Percentiles rank a stretch among this genome's conserved stretches.
Conservation (phyloP, 495 filamentous ascomycete species). For the Hapsidospora chrysogenum region DNA sequence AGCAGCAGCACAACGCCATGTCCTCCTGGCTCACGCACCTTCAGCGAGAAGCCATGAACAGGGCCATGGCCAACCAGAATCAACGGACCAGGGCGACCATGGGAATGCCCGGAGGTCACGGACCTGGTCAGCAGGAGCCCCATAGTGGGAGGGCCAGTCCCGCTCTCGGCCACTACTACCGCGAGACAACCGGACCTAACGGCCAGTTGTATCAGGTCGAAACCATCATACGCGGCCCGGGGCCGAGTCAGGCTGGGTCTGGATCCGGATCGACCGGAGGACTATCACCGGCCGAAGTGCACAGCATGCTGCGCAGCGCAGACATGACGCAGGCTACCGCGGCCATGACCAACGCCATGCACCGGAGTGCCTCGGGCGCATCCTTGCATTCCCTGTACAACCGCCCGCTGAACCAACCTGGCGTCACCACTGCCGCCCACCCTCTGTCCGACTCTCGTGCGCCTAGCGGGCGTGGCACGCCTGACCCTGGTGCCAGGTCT, state of each 20-base stretch:
- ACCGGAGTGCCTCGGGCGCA: slow-evolving; percentile 26
- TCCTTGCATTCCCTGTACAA: slow-evolving; percentile 10
- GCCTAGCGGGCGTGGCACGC: slow-evolving; percentile 24
- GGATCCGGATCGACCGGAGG: slow-evolving; percentile 6
- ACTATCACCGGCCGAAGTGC: slow-evolving; percentile 15
- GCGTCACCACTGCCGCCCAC: slow-evolving; percentile 21
- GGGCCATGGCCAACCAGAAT: slow-evolving; percentile 9
- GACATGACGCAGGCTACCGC: slow-evolving; percentile 23
- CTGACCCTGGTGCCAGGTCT: slow-evolving; percentile 15
- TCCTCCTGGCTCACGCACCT: slow-evolving; percentile 13
- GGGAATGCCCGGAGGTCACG: slow-evolving; percentile 5
- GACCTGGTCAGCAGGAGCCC: slow-evolving; percentile 1
- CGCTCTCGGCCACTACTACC: slow-evolving; percentile 7
- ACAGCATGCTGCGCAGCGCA: slow-evolving; percentile 21
- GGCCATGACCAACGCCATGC: slow-evolving; percentile 27
- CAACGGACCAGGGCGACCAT: slow-evolving; percentile 10
- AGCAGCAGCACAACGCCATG: slow-evolving; percentile 10
- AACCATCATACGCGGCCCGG: slow-evolving; percentile 1
- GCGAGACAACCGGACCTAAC: slow-evolving; percentile 12
- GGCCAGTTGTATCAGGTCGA: slow-evolving; percentile 1
- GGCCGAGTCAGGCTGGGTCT: neutral
- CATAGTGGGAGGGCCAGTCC: slow-evolving; percentile 4
- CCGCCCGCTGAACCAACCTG: slow-evolving; percentile 11
- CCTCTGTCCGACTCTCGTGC: slow-evolving; percentile 18
- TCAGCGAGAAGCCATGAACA: slow-evolving; percentile 8